phyloP scores from a whole-genome alignment of 768 basidiomycete species.

The Tulasnella sp. region DNA sequence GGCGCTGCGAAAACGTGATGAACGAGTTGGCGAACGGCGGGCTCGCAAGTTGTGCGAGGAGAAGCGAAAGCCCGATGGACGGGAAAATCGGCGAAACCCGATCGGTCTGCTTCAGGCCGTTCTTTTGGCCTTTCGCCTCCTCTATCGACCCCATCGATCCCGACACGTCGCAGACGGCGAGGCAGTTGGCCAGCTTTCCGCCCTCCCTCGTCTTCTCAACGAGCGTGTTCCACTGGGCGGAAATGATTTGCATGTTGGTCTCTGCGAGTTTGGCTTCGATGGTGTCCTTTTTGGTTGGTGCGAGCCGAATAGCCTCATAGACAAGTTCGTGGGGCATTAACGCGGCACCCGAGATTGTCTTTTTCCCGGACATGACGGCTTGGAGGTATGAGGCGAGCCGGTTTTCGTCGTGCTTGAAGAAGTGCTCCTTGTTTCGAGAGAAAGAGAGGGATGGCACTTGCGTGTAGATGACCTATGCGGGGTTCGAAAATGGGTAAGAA shows the following conservation, averaged over 20 bases:
- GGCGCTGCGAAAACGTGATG: constrained; percentile 66
- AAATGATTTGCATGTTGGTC: constrained; percentile 49
- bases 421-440: constrained; percentile 57
- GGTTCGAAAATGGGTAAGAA: constrained; percentile 48
- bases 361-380: constrained; percentile 59
- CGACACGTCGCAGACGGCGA: constrained; percentile 75
- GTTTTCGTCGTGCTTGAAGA: constrained; percentile 60
- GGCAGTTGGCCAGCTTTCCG: constrained; percentile 60
- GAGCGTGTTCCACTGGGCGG: constrained; percentile 70
- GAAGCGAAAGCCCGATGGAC: constrained; percentile 65
- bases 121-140: background rate
- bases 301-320: constrained; percentile 44
- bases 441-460: constrained; percentile 68
- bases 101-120: background rate
- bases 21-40: constrained; percentile 68
- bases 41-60: constrained; percentile 63
- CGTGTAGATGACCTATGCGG: constrained; percentile 54
- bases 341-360: constrained; percentile 65
- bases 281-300: constrained; percentile 32
- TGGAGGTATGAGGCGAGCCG: constrained; percentile 61
- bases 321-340: constrained; percentile 68
- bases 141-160: constrained; percentile 64
- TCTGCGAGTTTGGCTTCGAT: constrained; percentile 40
- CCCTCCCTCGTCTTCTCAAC: constrained; percentile 57
- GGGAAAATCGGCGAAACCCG: constrained; percentile 56